Evolutionary conservation across 108 stramenopile species (phyloP).

Genomic region (Discostella stelligeroides): DNA sequence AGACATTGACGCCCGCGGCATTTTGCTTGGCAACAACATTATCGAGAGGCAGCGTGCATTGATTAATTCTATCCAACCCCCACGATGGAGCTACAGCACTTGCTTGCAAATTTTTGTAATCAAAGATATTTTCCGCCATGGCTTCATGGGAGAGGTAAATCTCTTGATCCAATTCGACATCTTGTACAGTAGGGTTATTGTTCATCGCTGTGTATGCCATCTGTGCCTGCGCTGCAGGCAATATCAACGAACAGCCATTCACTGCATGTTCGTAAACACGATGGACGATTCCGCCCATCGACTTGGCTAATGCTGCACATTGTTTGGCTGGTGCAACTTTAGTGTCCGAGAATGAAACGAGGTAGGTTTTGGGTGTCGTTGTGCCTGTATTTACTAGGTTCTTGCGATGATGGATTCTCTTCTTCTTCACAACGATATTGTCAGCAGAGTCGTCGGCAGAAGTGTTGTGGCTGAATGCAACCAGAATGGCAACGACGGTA

Average conservation of each 20-base stretch:
- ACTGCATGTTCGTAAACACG: not conserved
- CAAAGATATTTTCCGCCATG: constrained; percentile 3
- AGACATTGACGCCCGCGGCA: not conserved
- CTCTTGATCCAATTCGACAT: not conserved
- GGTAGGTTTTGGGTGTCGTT: too few species aligned
- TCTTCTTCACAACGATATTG: too few species aligned
- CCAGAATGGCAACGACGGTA: too few species aligned
- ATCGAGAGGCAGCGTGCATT: not conserved
- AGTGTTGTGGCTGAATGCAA: too few species aligned
- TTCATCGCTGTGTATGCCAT: not conserved
- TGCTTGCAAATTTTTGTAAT: not conserved
- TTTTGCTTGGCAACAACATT: not conserved
- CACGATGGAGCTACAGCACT: not conserved
- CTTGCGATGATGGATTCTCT: too few species aligned
- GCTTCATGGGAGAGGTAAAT: not conserved
- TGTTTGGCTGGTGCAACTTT: too few species aligned
- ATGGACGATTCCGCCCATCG: not conserved
- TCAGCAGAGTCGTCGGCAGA: too few species aligned
- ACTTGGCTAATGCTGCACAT: not conserved
- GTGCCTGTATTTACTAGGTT: too few species aligned
- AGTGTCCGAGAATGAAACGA: too few species aligned
- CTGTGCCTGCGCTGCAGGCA: not conserved
- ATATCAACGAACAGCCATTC: not conserved
- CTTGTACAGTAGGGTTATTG: not conserved
- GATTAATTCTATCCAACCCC: not conserved